Evolutionary conservation across 2,329 filamentous ascomycete genomes (phyloP).

Genomic region (Fusarium subtropicale): DNA sequence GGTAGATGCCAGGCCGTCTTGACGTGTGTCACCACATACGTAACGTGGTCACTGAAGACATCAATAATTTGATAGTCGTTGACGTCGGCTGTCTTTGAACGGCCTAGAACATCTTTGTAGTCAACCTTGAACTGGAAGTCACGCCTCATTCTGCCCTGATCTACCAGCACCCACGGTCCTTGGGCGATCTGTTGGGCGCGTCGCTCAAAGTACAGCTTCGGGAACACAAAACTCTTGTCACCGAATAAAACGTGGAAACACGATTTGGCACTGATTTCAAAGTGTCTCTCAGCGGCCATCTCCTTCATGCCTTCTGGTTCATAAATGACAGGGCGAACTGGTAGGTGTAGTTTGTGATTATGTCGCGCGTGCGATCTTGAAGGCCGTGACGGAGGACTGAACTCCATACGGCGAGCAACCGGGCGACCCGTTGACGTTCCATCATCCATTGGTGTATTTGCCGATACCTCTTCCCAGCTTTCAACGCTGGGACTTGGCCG

Average conservation of each 20-base stretch:
- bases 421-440: conserved; percentile 59
- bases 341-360: conserved; percentile 81
- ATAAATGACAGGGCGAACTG: conserved; percentile 82
- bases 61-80: conserved; percentile 90
- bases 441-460: conserved; percentile 68
- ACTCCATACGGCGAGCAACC: conserved; percentile 50
- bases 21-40: conserved; percentile 72
- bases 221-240: conserved; percentile 94
- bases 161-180: conserved; percentile 81
- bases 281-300: conserved; percentile 81
- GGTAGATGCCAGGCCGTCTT: conserved; percentile 86
- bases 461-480: conserved; percentile 88
- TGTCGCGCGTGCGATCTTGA: conserved; percentile 52
- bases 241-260: conserved; percentile 97
- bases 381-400: conserved; percentile 52
- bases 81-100: conserved; percentile 70
- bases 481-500: conserved; percentile 78
- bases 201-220: conserved; percentile 87
- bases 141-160: conserved; percentile 77
- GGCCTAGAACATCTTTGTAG: conserved; percentile 73
- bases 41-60: conserved; percentile 79
- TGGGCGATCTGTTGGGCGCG: conserved; percentile 84
- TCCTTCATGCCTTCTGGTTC: conserved; percentile 84
- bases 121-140: conserved; percentile 85
- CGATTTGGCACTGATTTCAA: conserved; percentile 91